A percentile compares a stretch with the other conserved stretches of the same genome.
Evolutionary conservation across 345 rosid species (phyloP).

Genomic region (Trapa incisa): DNA sequence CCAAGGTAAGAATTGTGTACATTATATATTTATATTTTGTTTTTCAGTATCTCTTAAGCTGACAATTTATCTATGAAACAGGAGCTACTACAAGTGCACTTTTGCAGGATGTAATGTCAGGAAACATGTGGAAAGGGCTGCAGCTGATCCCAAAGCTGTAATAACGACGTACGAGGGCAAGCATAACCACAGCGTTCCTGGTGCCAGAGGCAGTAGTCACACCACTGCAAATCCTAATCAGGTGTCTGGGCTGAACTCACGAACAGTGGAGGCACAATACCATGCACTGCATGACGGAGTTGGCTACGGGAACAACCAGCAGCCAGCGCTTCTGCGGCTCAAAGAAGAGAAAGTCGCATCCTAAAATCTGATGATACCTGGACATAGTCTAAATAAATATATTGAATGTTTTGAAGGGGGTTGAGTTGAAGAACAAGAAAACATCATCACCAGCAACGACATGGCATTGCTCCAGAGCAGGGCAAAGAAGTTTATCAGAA

Average conservation of each 20-base stretch:
- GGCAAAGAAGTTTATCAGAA: background rate
- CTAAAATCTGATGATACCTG: slow-evolving; percentile 9
- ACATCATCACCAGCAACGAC: background rate
- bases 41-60: background rate
- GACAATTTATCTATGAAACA: slow-evolving; percentile 1
- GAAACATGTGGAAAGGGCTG: slow-evolving; percentile 90
- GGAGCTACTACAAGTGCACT: slow-evolving; percentile 66
- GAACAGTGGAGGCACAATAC: slow-evolving; percentile 17
- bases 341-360: slow-evolving; percentile 60
- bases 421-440: background rate
- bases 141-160: slow-evolving; percentile 78
- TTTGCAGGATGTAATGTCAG: slow-evolving; percentile 78
- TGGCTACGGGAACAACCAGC: slow-evolving; percentile 36
- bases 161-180: slow-evolving; percentile 95
- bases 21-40: background rate
- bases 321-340: slow-evolving; percentile 51
- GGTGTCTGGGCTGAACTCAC: slow-evolving; percentile 21
- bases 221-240: background rate
- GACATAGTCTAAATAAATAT: background rate
- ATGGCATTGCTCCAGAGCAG: background rate
- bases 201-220: slow-evolving; percentile 53
- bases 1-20: slow-evolving; percentile 42
- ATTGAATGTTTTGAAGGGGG: background rate
- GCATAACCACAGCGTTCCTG: slow-evolving; percentile 77
- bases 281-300: slow-evolving; percentile 24